These are phyloP conservation scores for Paspalum vaginatum DNA, from an alignment of 176 grass and related monocot species.

Conservation along the genomic window DNA sequence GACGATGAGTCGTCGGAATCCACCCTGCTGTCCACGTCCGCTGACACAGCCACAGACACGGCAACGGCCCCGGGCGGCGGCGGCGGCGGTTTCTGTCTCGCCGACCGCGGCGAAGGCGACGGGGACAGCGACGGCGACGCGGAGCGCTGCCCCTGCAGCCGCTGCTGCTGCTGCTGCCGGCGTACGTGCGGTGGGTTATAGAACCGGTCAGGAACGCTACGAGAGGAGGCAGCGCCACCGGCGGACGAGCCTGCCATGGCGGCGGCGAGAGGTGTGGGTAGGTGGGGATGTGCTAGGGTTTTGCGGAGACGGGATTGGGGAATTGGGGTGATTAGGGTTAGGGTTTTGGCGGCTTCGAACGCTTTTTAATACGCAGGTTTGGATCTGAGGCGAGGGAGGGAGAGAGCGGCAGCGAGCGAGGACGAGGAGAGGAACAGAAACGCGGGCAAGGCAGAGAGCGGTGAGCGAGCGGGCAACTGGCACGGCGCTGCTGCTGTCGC, in stretches of 20 bases:
- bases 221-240: slow-evolving; percentile 59
- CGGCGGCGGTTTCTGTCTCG: slow-evolving; percentile 35
- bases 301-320: background rate
- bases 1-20: slow-evolving; percentile 75
- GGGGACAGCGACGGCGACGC: slow-evolving; percentile 42
- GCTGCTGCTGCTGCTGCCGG: slow-evolving; percentile 52
- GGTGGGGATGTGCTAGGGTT: slow-evolving; percentile 38
- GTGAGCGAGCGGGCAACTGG: too few species aligned
- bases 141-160: slow-evolving; percentile 49
- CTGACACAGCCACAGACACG: background rate
- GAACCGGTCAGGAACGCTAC: slow-evolving; percentile 49
- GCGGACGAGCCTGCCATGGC: slow-evolving; percentile 57
- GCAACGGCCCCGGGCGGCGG: background rate
- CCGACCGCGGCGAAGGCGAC: slow-evolving; percentile 44
- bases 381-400: slow-evolving; percentile 42
- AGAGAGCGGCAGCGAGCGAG: background rate
- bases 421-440: background rate
- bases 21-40: slow-evolving; percentile 43
- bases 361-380: slow-evolving; percentile 48
- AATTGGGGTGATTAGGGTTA: slow-evolving; percentile 56
- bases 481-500: too few species aligned
- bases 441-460: too few species aligned
- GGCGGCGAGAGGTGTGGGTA: slow-evolving; percentile 8
- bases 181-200: slow-evolving; percentile 70
- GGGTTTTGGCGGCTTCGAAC: slow-evolving; percentile 60